Base-by-base conservation (phyloP, 1,139 yeast genomes). In the Fermentozyma sake region DNA sequence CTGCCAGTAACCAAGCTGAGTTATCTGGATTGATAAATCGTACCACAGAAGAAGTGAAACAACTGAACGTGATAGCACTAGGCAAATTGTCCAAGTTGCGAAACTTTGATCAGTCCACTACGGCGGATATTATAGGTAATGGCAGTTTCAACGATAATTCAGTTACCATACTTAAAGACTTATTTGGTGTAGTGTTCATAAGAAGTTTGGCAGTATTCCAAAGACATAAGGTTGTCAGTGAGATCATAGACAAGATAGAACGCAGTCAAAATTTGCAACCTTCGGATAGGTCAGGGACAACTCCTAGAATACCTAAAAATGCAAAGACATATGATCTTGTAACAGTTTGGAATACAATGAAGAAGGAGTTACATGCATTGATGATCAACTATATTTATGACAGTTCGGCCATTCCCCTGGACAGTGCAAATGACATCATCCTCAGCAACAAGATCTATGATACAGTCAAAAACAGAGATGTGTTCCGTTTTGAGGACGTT, bases 151-250 rank as follows among this genome's bases (percentile, higher is more conserved):
- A 43, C 29, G 83, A 78, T 35, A 54, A 72, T 14, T 61, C 79
- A 9, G 75, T 81, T 1, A 52, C 71, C 1, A 66, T 84, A 0
- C 59, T 85, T 23, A 76, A 79, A 40, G 89, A 83, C 40, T 62
- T 85, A 27, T 82, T 83, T 41, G 76, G 84, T 50, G 67, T 76
- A 2, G 62, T 84, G 7, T 85, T 82, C 43, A 61, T 75, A 15
- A 79, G 76, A 47, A 55, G 76, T 31, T 57, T 81, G 30, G 68
- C 77, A 12, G 77, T 83, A 5, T 53, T 85, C 14, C 94, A 85
- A 55, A 72, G 75, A 18, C 89, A 84, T 46, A 65, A 81, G 27
- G 77, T 80, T 1, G 66, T 86, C 3, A 62, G 64, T 35, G 86
- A 77, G 37, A 69, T 79, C 7, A 69, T 71, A 14, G 39, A 40